Conservation (phyloP, 495 filamentous ascomycete genomes). For the Talaromyces trachyspermus region DNA sequence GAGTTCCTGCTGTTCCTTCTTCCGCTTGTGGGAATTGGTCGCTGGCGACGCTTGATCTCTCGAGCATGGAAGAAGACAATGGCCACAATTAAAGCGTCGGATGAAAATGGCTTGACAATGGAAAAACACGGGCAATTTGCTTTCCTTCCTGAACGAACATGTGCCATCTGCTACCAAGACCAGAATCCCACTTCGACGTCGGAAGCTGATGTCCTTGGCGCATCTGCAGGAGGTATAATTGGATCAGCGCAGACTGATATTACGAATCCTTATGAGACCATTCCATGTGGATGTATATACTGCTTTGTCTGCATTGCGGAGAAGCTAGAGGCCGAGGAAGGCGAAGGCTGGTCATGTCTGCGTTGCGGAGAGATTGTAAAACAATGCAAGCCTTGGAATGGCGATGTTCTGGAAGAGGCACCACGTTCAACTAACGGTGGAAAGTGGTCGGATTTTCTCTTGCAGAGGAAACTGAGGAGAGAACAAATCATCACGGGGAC, state of each 20-base stretch:
- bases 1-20: constrained; percentile 95
- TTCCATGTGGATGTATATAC: constrained; percentile 88
- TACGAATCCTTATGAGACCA: constrained; percentile 90
- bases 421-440: constrained; percentile 37
- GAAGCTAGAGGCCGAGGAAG: constrained; percentile 83
- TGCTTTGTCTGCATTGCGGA: constrained; percentile 97
- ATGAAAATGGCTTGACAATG: constrained; percentile 23
- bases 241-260: constrained; percentile 91
- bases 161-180: constrained; percentile 95
- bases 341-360: constrained; percentile 92
- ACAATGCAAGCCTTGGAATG: constrained; percentile 88
- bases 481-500: not conserved
- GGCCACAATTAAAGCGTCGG: constrained; percentile 48
- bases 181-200: constrained; percentile 64
- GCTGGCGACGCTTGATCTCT: constrained; percentile 85
- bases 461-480: constrained; percentile 9
- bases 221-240: constrained; percentile 61
- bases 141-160: constrained; percentile 88
- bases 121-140: constrained; percentile 64
- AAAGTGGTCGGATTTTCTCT: constrained; percentile 69
- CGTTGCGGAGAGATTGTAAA: constrained; percentile 80
- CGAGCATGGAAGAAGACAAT: constrained; percentile 74
- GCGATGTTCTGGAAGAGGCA: constrained; percentile 65
- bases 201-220: constrained; percentile 60
- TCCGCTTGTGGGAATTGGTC: constrained; percentile 83